These are phyloP conservation scores for Syzygium aqueum DNA, from an alignment of 345 rosid species.

Conservation along the genomic window DNA sequence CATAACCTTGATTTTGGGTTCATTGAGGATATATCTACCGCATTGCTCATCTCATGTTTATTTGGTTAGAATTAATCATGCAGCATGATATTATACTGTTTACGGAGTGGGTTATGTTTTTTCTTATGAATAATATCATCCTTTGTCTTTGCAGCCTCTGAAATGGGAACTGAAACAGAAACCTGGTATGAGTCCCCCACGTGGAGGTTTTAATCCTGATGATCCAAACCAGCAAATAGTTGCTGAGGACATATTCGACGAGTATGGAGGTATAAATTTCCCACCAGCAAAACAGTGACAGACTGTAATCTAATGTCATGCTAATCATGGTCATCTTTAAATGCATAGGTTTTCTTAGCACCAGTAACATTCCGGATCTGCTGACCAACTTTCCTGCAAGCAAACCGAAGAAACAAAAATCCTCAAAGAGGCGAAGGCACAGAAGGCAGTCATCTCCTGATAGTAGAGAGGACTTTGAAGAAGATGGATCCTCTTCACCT, in stretches of 20 bases:
- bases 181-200: slow-evolving; percentile 97
- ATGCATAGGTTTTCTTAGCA: slow-evolving; percentile 68
- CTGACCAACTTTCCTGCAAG: slow-evolving; percentile 37
- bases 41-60: background rate
- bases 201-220: slow-evolving; percentile 81
- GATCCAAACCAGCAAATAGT: slow-evolving; percentile 98
- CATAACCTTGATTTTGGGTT: background rate
- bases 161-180: slow-evolving; percentile 98
- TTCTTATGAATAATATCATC: background rate
- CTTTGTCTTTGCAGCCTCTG: slow-evolving; percentile 43
- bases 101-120: background rate
- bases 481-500: slow-evolving; percentile 16
- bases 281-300: background rate
- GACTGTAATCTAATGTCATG: background rate
- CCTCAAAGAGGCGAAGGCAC: slow-evolving; percentile 30
- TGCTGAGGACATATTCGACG: slow-evolving; percentile 94
- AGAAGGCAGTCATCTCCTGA: slow-evolving; percentile 34
- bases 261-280: slow-evolving; percentile 74
- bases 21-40: background rate
- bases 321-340: background rate
- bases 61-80: background rate
- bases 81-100: background rate
- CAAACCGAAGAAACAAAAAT: slow-evolving; percentile 37
- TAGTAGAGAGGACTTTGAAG: background rate
- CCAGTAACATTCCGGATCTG: slow-evolving; percentile 49